A percentile compares a stretch with the other conserved stretches of the same genome.
These are phyloP conservation scores for Botryotinia globosa DNA, from an alignment of 2,329 filamentous ascomycete genomes.

Conservation along the genomic window DNA sequence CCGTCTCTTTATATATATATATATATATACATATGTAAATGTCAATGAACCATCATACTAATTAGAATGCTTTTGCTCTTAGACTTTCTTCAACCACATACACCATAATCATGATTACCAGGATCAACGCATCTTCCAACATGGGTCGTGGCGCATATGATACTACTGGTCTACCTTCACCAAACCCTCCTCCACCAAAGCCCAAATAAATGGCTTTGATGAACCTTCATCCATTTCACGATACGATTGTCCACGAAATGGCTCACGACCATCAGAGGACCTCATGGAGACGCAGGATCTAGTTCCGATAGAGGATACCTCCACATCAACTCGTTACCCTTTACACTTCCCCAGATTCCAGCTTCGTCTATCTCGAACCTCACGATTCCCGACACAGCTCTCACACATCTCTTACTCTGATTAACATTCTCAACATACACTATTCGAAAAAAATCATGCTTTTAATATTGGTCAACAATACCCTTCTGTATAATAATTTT, in stretches of 20 bases:
- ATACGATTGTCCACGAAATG: constrained; percentile 20
- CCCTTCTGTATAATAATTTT: constrained; percentile 20
- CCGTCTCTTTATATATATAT: not conserved
- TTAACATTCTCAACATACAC: constrained; percentile 6
- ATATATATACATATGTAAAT: not conserved
- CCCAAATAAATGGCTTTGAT: constrained; percentile 31
- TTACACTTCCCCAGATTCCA: not conserved
- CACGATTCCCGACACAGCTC: constrained; percentile 13
- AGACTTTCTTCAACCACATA: constrained; percentile 1
- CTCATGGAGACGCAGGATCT: constrained; percentile 15
- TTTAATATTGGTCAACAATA: constrained; percentile 19
- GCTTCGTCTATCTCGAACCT: constrained; percentile 19
- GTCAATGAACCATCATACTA: not conserved
- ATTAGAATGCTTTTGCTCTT: constrained; percentile 16
- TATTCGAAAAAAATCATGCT: constrained; percentile 20
- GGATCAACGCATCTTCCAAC: constrained; percentile 40
- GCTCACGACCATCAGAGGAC: constrained; percentile 14
- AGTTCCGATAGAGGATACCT: not conserved
- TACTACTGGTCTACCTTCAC: constrained; percentile 51
- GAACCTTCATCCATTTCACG: constrained; percentile 19
- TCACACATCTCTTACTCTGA: not conserved
- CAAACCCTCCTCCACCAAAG: constrained; percentile 34
- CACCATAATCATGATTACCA: constrained; percentile 32
- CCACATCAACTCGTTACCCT: constrained; percentile 1
- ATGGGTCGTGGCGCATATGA: constrained; percentile 54